Conservation (phyloP, 2,329 filamentous ascomycete genomes). For the Alternaria triticina region DNA sequence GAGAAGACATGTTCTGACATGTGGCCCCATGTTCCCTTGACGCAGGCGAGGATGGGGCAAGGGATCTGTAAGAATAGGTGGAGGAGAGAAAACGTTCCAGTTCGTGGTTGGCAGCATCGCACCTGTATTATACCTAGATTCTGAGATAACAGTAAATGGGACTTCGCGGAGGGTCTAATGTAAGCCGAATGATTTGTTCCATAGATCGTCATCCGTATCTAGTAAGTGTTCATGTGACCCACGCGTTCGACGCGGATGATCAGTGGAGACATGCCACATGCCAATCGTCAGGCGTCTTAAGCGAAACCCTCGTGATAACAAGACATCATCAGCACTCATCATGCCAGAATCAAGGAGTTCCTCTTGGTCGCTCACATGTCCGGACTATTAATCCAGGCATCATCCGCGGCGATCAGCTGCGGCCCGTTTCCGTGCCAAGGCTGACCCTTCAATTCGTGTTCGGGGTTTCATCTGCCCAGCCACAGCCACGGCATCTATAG, state of each 20-base stretch:
- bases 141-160: neutral
- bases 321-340: neutral
- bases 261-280: neutral
- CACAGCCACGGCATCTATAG: constrained; percentile 12
- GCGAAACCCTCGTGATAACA: neutral
- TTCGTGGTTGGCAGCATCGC: neutral
- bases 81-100: neutral
- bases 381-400: neutral
- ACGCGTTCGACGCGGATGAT: neutral
- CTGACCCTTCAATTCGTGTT: constrained; percentile 5
- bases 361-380: neutral
- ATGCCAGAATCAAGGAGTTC: neutral
- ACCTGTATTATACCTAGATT: neutral
- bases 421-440: constrained; percentile 17
- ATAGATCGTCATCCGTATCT: neutral
- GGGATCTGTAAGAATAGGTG: neutral
- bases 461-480: constrained; percentile 22
- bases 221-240: constrained; percentile 2
- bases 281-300: neutral
- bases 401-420: neutral
- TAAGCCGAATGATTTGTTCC: neutral
- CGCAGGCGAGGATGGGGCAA: neutral
- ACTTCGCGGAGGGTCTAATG: neutral
- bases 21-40: constrained; percentile 45
- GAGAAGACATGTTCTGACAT: constrained; percentile 43